Evolutionary conservation across 352 stramenopile species (phyloP).

Genomic region (Elongisporangium anandrum): DNA sequence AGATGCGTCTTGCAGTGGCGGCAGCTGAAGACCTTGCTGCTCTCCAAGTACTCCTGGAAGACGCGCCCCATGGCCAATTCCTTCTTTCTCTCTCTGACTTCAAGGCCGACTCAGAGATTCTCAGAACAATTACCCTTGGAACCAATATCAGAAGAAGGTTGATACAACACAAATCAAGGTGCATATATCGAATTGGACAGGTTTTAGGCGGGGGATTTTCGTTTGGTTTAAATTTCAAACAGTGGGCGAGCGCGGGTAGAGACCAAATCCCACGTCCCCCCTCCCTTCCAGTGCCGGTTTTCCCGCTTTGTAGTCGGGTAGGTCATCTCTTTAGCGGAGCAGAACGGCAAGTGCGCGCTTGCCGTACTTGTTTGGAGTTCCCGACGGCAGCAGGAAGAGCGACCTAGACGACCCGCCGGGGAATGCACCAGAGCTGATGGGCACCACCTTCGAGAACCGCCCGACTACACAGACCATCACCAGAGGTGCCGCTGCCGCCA

Average conservation of each 20-base stretch:
- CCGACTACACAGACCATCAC: not conserved
- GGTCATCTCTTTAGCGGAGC: not conserved
- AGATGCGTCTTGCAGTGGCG: slow-evolving; percentile 90
- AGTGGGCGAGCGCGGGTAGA: not conserved
- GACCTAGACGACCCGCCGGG: not conserved
- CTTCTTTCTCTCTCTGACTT: not conserved
- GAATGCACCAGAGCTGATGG: not conserved
- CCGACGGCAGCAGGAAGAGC: not conserved
- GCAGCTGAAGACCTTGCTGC: slow-evolving; percentile 88
- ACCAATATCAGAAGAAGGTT: not conserved
- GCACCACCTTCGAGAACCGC: not conserved
- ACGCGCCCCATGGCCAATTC: slow-evolving; percentile 55
- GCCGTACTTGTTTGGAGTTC: not conserved
- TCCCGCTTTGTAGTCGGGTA: not conserved
- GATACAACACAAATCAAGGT: not conserved
- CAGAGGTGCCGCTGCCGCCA: not conserved
- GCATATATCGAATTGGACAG: not conserved
- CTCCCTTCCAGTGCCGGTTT: not conserved
- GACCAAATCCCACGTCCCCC: not conserved
- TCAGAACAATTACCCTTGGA: not conserved
- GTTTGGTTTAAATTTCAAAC: not conserved
- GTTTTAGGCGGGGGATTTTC: not conserved
- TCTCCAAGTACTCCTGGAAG: slow-evolving; percentile 91
- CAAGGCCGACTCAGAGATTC: not conserved
- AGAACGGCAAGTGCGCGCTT: not conserved